Evolutionary conservation across 2,329 filamentous ascomycete genomes (phyloP).

Genomic region (Curvularia sp.): DNA sequence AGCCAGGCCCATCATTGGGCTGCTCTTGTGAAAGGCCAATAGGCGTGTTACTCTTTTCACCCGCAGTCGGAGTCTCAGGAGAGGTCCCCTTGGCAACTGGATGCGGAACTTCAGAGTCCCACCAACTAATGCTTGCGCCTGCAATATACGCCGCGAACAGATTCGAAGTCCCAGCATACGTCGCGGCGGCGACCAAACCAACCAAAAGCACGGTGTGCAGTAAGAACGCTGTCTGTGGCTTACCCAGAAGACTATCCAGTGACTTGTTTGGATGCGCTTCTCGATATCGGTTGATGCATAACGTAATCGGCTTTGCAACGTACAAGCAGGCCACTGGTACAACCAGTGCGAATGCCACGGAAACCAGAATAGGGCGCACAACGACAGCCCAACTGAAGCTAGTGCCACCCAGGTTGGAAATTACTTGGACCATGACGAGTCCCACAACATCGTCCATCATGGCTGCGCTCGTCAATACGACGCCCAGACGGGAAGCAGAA

Average conservation of each 20-base stretch:
- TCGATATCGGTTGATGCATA: slow-evolving; percentile 45
- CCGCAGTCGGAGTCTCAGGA: not conserved
- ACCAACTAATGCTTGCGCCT: slow-evolving; percentile 66
- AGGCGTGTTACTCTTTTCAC: not conserved
- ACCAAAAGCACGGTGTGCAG: slow-evolving; percentile 61
- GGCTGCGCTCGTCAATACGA: slow-evolving; percentile 72
- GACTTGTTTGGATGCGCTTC: slow-evolving; percentile 23
- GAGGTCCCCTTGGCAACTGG: not conserved
- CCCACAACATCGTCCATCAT: slow-evolving; percentile 85
- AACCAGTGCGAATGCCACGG: slow-evolving; percentile 59
- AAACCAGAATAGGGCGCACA: slow-evolving; percentile 60
- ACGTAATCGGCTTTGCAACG: slow-evolving; percentile 54
- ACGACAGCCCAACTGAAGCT: slow-evolving; percentile 53
- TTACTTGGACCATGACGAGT: slow-evolving; percentile 77
- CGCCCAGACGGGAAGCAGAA: slow-evolving; percentile 62
- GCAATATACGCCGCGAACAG: slow-evolving; percentile 68
- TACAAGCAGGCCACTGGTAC: slow-evolving; percentile 59
- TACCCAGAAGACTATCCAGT: slow-evolving; percentile 36
- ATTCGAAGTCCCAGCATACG: slow-evolving; percentile 68
- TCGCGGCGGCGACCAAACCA: slow-evolving; percentile 58
- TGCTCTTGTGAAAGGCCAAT: no score
- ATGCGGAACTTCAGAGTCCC: slow-evolving; percentile 55
- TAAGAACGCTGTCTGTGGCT: slow-evolving; percentile 51
- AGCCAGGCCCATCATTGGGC: not conserved
- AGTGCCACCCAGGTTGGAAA: slow-evolving; percentile 66